Conservation (phyloP, 2,329 filamentous ascomycete genomes). For the Magnaporthales sp. region DNA sequence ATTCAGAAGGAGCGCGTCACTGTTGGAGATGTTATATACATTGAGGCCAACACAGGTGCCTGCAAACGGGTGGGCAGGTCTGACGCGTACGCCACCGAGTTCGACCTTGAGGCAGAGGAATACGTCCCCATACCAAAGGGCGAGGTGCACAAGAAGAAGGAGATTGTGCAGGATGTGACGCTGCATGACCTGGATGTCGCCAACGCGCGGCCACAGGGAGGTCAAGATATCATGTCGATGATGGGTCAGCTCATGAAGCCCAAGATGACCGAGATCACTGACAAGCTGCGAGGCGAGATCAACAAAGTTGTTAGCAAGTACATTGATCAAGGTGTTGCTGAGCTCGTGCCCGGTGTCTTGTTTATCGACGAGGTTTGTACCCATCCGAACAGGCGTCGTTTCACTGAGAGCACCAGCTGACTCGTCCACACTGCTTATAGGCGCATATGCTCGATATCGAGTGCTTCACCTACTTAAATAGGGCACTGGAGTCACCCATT, state of each 20-base stretch:
- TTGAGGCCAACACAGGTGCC: constrained; percentile 96
- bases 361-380: constrained; percentile 89
- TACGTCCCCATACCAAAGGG: constrained; percentile 98
- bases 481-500: constrained; percentile 89
- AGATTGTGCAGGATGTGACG: constrained; percentile 97
- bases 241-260: constrained; percentile 99
- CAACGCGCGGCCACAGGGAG: constrained; percentile 89
- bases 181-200: constrained; percentile 94
- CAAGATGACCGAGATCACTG: constrained; percentile 98
- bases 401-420: constrained; percentile 12
- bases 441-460: constrained; percentile 99
- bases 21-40: constrained; percentile 96
- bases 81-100: constrained; percentile 96
- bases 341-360: constrained; percentile 93
- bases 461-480: constrained; percentile 98
- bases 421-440: constrained; percentile 35
- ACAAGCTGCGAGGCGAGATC: constrained; percentile 91
- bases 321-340: constrained; percentile 95
- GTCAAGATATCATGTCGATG: constrained; percentile 99
- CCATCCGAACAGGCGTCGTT: constrained; percentile 6
- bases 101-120: constrained; percentile 96
- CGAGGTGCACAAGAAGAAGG: constrained; percentile 99
- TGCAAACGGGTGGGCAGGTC: constrained; percentile 95
- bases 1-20: constrained; percentile 97
- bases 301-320: constrained; percentile 99